Percentiles rank a stretch among this genome's conserved stretches.
Evolutionary conservation across 441 rosid genomes (phyloP).

Genomic region (Populus hybrid): DNA sequence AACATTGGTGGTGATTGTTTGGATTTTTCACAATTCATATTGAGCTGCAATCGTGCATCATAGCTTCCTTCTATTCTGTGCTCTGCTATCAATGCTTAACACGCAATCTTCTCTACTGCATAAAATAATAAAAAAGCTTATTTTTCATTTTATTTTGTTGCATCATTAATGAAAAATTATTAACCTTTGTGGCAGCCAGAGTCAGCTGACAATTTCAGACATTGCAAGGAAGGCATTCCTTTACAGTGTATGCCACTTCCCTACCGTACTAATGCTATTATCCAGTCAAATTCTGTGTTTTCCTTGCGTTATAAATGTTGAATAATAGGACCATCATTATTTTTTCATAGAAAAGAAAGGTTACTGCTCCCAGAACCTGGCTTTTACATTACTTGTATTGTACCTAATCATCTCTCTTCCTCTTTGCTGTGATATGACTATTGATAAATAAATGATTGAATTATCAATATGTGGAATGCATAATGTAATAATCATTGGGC

Average conservation of each 20-base stretch:
- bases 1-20: neutral
- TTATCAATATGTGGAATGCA: neutral
- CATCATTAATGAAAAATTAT: slow-evolving; percentile 15
- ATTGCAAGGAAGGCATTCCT: slow-evolving; percentile 98
- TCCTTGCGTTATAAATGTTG: neutral
- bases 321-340: neutral
- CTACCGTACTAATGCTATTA: neutral
- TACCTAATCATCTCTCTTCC: neutral
- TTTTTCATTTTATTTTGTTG: neutral
- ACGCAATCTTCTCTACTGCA: too few species aligned
- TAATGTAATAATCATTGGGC: neutral
- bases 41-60: neutral
- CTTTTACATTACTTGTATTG: neutral
- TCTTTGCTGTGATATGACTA: neutral
- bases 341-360: neutral
- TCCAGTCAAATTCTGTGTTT: neutral
- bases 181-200: slow-evolving; percentile 55
- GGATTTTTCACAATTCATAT: neutral
- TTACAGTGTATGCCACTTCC: slow-evolving; percentile 69
- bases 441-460: neutral
- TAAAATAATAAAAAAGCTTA: too few species aligned
- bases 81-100: neutral
- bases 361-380: neutral
- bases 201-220: slow-evolving; percentile 85
- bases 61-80: neutral